Evolutionary conservation across 2,329 filamentous ascomycete genomes (phyloP).

Genomic region (Pseudogymnoascus sp.): DNA sequence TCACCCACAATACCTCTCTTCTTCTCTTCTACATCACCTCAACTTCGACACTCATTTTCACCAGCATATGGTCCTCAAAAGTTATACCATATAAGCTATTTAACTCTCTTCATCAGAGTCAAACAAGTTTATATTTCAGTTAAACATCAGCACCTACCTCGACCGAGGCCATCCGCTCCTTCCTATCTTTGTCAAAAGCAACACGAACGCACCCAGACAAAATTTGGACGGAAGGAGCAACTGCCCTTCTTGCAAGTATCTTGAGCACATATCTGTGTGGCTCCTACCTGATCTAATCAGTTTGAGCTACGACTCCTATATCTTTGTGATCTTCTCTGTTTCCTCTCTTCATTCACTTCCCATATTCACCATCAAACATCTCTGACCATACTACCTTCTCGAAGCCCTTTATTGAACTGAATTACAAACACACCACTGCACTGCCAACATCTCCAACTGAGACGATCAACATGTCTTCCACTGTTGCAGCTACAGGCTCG

Average conservation of each 20-base stretch:
- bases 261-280: conserved; percentile 11
- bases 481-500: conserved; percentile 34
- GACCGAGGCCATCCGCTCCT: neutral
- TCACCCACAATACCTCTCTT: neutral
- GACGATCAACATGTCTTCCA: conserved; percentile 34
- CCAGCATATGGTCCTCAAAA: neutral
- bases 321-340: conserved; percentile 21
- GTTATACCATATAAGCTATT: conserved; percentile 6
- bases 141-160: neutral
- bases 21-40: neutral
- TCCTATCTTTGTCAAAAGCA: conserved; percentile 3
- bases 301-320: conserved; percentile 26
- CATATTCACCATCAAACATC: conserved; percentile 17
- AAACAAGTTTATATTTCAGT: conserved; percentile 5
- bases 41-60: neutral
- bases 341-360: conserved; percentile 19
- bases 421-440: neutral
- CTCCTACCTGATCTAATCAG: conserved; percentile 24
- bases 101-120: neutral
- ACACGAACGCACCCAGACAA: neutral
- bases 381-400: conserved; percentile 23
- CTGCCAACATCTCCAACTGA: neutral
- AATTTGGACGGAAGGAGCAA: neutral
- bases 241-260: conserved; percentile 1
- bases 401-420: conserved; percentile 24